Base-by-base conservation (phyloP, 257 asterid genomes). In the Perilla frutescens region DNA sequence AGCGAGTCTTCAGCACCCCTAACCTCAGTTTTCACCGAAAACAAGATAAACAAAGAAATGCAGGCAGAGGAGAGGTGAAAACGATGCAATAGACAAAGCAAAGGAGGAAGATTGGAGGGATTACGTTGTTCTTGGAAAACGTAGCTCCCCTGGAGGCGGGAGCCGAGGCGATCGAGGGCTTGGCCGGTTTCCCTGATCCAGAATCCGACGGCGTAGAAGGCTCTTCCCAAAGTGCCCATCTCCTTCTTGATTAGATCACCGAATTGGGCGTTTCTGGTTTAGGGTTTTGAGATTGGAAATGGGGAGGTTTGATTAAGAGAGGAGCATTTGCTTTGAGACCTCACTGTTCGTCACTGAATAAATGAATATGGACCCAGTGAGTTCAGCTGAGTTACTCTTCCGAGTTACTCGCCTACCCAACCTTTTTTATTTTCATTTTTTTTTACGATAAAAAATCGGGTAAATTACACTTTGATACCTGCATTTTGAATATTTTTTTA, bases 151-250 rank as follows among this genome's bases (percentile, higher is more conserved):
- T 90, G 99, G 75, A 94, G 90, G 70, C 99, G 97, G 74, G 84
- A 91, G 80, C 99, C 99, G 54, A 94, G 92, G 75, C 99, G 97
- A 88, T 94, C 97, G 70, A 94, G 84, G 75, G 99, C 97, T 85
- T 94, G 97, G 72, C 99, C 99, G 48, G 97, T 90, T 77, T 94
- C 99, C 44, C 97, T 87, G 90, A 94, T 84, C 97, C 96, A 91
- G 86, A 94, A 88, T 72, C 99, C 99, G 48, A 94, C 88, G 66
- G 93, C 76, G 91, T 91, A 94, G 84, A 91, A 74, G 75, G 96
- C 96, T 81, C 89, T 86, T 49, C 93, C 91, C 71, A 90, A 55
- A 11, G 87, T 72, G 71, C 87, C 95, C 97, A 90, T 90, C 71
- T 51, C 44, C 36, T 62, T 58, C 34, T 47, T 37, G 60, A 44